Evolutionary conservation across 23 red algal genomes (phyloP).

Genomic region (Gracilaria domingensis): DNA sequence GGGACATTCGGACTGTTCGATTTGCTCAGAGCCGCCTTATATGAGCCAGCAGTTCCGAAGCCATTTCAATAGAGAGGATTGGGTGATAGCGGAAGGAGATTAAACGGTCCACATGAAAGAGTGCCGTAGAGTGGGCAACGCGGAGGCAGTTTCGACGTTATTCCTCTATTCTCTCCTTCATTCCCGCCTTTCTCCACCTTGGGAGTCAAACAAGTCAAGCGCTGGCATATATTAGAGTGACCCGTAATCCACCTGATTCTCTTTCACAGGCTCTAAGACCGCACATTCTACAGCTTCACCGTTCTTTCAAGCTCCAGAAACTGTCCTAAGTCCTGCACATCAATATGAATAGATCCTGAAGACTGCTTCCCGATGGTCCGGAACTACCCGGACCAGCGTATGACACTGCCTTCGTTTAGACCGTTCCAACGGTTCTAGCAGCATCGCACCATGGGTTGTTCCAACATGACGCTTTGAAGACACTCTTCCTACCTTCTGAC

Average conservation of each 20-base stretch:
- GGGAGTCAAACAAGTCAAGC: neutral
- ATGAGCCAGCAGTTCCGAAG: slow-evolving; percentile 35
- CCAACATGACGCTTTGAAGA: slow-evolving; percentile 34
- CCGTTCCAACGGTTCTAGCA: slow-evolving; percentile 35
- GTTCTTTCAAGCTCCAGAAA: slow-evolving; percentile 13
- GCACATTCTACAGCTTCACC: slow-evolving; percentile 33
- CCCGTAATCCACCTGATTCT: slow-evolving; percentile 32
- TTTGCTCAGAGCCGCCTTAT: slow-evolving; percentile 10
- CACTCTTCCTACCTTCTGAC: neutral
- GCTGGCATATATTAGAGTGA: slow-evolving; percentile 42
- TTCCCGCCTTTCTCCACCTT: neutral
- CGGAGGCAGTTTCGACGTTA: too few relatives aligned
- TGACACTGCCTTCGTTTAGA: slow-evolving; percentile 35
- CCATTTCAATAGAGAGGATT: neutral
- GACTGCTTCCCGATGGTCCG: slow-evolving; percentile 22
- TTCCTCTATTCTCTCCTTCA: neutral
- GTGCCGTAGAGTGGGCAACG: slow-evolving; percentile 41
- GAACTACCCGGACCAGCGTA: slow-evolving; percentile 42
- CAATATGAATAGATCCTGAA: slow-evolving; percentile 6
- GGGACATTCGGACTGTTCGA: slow-evolving; percentile 18
- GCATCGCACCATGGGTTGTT: slow-evolving; percentile 13
- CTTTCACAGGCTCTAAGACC: slow-evolving; percentile 35
- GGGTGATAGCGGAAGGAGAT: slow-evolving; percentile 53
- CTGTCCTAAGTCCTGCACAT: slow-evolving; percentile 26
- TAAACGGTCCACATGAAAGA: slow-evolving; percentile 52